Evolutionary conservation across 2,329 filamentous ascomycete species (phyloP), one percentile per base, ranked within the genome.

Genomic region (Trichoderma breve): DNA sequence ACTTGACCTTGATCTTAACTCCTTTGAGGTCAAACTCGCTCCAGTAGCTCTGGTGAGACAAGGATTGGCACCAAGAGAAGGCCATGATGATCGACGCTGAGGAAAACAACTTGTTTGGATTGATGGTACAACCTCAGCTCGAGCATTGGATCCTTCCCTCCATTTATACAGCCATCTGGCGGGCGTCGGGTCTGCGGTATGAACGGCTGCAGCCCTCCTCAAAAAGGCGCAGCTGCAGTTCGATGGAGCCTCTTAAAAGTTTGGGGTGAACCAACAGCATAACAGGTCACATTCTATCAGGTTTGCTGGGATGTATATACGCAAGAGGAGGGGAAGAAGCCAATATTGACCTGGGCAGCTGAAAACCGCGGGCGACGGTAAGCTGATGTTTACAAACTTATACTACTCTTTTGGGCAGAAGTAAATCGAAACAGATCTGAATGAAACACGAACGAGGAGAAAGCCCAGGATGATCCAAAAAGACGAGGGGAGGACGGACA

Each of bases 1-100:
- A 36, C 24, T 63, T 73, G 66, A 71, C 65, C 21, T 70, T 70
- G 58, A 75, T 53, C 34, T 75, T 24, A 21, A 75, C n/a, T 6
- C 67, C 65, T 21, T 72, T 53, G 26, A 75, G 71, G 43, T 63
- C 70, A 64, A 71, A 74, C 26, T 67, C 72, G 51, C 66, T 26
- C 74, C 74, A 75, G 66, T 69, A 69, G 58, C 70, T 28, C 62
- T 36, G 72, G 4, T 47, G 70, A 39, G 26, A 58, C 51, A 58
- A 34, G 21, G 70, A 47, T 34, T n/a, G 36, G 51, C 55, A 71
- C 32, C 70, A 69, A 24, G 58, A 28, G 60, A 67, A 66, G 6
- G 47, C 57, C 74, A 75, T 75, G 26, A n/a, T 62, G 60, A 65
- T 58, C 34, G 47, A 43, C 18, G 21, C 21, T 3, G 15, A 24